Evolutionary conservation across 768 basidiomycete species (phyloP).

Genomic region (Exsudoporus frostii): DNA sequence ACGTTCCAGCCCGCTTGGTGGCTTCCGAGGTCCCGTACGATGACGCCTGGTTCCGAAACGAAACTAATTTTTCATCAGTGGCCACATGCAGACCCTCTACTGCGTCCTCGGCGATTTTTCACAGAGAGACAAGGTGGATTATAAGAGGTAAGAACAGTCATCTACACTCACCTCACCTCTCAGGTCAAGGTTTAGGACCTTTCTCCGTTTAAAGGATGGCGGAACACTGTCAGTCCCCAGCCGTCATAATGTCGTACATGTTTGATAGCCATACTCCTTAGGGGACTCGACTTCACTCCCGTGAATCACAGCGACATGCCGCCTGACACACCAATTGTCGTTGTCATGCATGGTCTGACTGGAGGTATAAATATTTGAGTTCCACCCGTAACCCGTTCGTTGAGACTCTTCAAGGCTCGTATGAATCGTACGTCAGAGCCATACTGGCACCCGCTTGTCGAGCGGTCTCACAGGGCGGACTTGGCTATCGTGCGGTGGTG

Average conservation of each 20-base stretch:
- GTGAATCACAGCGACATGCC: constrained; percentile 21
- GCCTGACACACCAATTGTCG: constrained; percentile 28
- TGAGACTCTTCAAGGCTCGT: constrained; percentile 54
- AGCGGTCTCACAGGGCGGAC: constrained; percentile 72
- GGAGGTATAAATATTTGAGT: constrained; percentile 23
- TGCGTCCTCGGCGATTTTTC: constrained; percentile 32
- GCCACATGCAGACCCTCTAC: constrained; percentile 34
- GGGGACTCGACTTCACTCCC: constrained; percentile 34
- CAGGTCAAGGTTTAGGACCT: constrained; percentile 20
- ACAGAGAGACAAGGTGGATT: constrained; percentile 27
- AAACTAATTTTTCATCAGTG: constrained; percentile 22
- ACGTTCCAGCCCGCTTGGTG: constrained; percentile 32
- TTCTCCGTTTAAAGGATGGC: constrained; percentile 29
- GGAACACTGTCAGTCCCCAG: constrained; percentile 31
- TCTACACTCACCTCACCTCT: neutral
- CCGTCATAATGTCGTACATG: neutral
- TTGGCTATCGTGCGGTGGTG: constrained; percentile 88
- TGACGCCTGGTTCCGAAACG: neutral
- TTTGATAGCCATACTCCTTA: constrained; percentile 7
- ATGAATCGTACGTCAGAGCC: constrained; percentile 87
- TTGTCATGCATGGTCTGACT: constrained; percentile 33
- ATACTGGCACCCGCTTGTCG: constrained; percentile 72
- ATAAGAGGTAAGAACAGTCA: constrained; percentile 26
- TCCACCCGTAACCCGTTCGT: neutral
- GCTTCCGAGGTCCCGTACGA: constrained; percentile 28